Conservation (phyloP, 768 basidiomycete genomes). For the Russula abietina region DNA sequence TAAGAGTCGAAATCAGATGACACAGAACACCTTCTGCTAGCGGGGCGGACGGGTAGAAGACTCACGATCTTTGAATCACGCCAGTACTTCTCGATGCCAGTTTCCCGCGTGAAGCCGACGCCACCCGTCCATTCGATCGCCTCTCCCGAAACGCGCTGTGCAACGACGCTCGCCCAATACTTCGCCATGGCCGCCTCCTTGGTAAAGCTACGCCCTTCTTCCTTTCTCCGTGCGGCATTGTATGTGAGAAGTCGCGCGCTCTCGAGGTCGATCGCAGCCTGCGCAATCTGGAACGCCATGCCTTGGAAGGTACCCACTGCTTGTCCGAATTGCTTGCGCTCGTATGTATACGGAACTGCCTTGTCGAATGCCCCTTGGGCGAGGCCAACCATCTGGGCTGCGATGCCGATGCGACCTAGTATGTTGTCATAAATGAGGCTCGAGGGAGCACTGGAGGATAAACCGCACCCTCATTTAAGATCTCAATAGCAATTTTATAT, state of each 20-base stretch:
- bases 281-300: constrained; percentile 91
- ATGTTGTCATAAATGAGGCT: not conserved
- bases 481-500: constrained; percentile 97
- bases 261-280: constrained; percentile 86
- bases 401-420: constrained; percentile 87
- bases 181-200: constrained; percentile 99
- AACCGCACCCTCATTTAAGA: constrained; percentile 76
- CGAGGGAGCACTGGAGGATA: not conserved
- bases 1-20: not conserved
- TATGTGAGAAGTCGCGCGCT: constrained; percentile 87
- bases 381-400: constrained; percentile 97
- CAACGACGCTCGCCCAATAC: constrained; percentile 83
- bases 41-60: not conserved
- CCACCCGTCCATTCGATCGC: constrained; percentile 98
- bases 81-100: constrained; percentile 95
- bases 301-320: constrained; percentile 92
- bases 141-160: constrained; percentile 77
- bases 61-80: constrained; percentile 92
- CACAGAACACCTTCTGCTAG: no score
- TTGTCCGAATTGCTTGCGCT: constrained; percentile 92
- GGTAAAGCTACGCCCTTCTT: constrained; percentile 78
- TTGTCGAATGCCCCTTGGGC: constrained; percentile 97
- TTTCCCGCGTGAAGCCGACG: constrained; percentile 87
- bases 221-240: constrained; percentile 93
- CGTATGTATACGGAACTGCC: constrained; percentile 90